phyloP scores from a whole-genome alignment of 306 rosid genomes.

The Lagenaria siceraria region DNA sequence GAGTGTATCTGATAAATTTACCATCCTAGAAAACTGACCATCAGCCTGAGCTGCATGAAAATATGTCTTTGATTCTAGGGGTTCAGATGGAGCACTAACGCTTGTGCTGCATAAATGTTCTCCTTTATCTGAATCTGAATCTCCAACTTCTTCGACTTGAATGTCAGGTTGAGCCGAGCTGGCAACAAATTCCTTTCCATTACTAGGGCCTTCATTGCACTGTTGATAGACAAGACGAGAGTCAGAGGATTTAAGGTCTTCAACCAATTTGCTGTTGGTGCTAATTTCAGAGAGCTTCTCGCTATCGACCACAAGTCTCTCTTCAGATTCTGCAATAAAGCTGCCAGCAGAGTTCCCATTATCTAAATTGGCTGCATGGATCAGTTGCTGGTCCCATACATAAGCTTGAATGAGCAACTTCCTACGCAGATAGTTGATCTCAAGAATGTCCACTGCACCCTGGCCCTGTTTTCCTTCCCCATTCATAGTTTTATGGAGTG shows the following conservation, averaged over 20 bases:
- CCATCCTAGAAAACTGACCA: slow-evolving; percentile 41
- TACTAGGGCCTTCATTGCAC: not conserved
- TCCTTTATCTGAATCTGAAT: not conserved
- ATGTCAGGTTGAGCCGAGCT: not conserved
- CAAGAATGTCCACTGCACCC: slow-evolving; percentile 65
- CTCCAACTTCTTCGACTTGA: not conserved
- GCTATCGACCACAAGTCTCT: slow-evolving; percentile 20
- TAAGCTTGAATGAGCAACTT: slow-evolving; percentile 75
- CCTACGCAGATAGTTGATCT: slow-evolving; percentile 71
- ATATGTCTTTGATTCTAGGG: slow-evolving; percentile 27
- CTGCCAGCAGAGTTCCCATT: slow-evolving; percentile 24
- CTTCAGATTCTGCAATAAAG: slow-evolving; percentile 31
- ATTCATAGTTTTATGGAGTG: slow-evolving; percentile 46
- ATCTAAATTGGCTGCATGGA: slow-evolving; percentile 31
- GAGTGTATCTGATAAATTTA: slow-evolving; percentile 74
- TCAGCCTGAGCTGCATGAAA: slow-evolving; percentile 50
- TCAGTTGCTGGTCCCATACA: slow-evolving; percentile 76
- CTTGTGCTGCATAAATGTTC: not conserved
- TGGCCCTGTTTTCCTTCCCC: slow-evolving; percentile 49
- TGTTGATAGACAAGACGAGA: not conserved
- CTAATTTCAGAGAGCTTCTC: slow-evolving; percentile 27
- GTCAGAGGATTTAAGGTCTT: slow-evolving; percentile 26
- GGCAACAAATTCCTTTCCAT: not conserved
- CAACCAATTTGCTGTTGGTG: slow-evolving; percentile 23
- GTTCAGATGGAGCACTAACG: slow-evolving; percentile 21